phyloP scores from a whole-genome alignment of 208 protist genomes.

The Wallacemonas sp. region DNA sequence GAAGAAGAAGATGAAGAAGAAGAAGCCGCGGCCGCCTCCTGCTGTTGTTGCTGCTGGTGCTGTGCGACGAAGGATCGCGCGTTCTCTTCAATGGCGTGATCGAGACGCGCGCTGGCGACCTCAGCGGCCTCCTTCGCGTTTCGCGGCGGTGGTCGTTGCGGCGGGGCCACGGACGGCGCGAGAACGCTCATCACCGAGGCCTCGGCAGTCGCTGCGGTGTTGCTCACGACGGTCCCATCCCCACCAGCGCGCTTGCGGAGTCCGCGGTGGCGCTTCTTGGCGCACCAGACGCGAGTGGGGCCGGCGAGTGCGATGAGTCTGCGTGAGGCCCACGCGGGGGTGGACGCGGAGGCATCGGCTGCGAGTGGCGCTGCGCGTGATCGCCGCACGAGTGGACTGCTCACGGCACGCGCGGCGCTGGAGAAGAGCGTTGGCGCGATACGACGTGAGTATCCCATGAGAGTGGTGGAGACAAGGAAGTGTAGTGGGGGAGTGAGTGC shows the following conservation, averaged over 20 bases:
- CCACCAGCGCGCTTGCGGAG: slow-evolving; percentile 6
- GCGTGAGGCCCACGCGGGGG: too few relatives aligned
- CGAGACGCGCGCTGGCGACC: slow-evolving; percentile 4
- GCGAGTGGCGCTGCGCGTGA: too few relatives aligned
- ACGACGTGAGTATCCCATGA: not conserved
- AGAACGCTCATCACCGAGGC: not conserved
- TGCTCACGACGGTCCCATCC: not conserved
- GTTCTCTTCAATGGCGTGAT: slow-evolving; percentile 9
- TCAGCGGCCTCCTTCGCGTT: slow-evolving; percentile 11
- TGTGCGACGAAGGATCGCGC: not conserved
- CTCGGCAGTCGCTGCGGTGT: slow-evolving; percentile 11
- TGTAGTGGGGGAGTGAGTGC: too few relatives aligned
- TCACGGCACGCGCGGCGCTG: too few relatives aligned
- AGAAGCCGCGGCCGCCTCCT: too few relatives aligned
- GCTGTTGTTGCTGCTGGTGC: slow-evolving; percentile 11
- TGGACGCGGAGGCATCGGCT: too few relatives aligned
- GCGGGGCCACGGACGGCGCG: not conserved
- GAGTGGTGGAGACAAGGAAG: too few relatives aligned
- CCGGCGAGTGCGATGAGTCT: not conserved
- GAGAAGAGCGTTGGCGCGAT: too few relatives aligned
- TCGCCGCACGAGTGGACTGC: too few relatives aligned
- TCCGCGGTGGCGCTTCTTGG: slow-evolving; percentile 2
- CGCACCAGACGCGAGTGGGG: not conserved
- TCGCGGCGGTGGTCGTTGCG: not conserved
- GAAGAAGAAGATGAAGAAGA: too few relatives aligned